Percentiles rank a stretch among this genome's conserved stretches.
phyloP scores from a whole-genome alignment of 495 filamentous ascomycete genomes.

The Hypomontagnella monticulosa region DNA sequence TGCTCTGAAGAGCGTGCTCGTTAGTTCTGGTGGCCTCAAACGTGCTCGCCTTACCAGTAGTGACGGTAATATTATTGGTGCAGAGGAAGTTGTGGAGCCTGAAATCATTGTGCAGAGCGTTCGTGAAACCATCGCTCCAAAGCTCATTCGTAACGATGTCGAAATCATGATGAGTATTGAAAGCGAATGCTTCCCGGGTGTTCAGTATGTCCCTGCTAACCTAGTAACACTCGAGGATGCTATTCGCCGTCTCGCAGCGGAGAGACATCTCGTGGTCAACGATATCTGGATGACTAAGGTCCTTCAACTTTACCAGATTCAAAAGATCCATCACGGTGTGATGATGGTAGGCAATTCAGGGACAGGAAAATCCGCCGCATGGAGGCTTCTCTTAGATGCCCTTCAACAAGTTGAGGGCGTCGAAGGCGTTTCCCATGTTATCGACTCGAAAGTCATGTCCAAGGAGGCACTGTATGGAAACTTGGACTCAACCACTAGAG shows the following conservation, averaged over 20 bases:
- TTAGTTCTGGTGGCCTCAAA: slow-evolving; percentile 96
- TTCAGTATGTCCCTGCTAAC: slow-evolving; percentile 90
- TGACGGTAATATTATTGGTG: slow-evolving; percentile 65
- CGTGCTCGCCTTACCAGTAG: slow-evolving; percentile 74
- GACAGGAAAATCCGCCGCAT: slow-evolving; percentile 92
- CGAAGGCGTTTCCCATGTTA: slow-evolving; percentile 95
- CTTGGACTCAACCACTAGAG: slow-evolving; percentile 93
- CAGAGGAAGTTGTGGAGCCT: slow-evolving; percentile 85
- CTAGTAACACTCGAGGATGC: slow-evolving; percentile 79
- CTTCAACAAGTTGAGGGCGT: slow-evolving; percentile 88
- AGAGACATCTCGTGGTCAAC: slow-evolving; percentile 85
- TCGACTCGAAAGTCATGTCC: slow-evolving; percentile 99
- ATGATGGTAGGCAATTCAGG: slow-evolving; percentile 99
- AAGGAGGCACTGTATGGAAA: slow-evolving; percentile 97
- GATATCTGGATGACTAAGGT: slow-evolving; percentile 97
- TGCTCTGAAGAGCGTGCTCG: slow-evolving; percentile 96
- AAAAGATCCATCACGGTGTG: slow-evolving; percentile 96
- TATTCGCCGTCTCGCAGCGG: slow-evolving; percentile 81
- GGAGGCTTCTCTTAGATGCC: slow-evolving; percentile 93
- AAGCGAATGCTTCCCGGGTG: slow-evolving; percentile 85
- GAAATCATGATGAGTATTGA: slow-evolving; percentile 88
- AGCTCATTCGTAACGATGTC: slow-evolving; percentile 91
- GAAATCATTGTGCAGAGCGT: slow-evolving; percentile 99
- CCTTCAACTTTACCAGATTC: slow-evolving; percentile 95
- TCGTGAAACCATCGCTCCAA: slow-evolving; percentile 97